phyloP scores from a whole-genome alignment of 2,329 filamentous ascomycete species.

The Colletotrichum kahawae region DNA sequence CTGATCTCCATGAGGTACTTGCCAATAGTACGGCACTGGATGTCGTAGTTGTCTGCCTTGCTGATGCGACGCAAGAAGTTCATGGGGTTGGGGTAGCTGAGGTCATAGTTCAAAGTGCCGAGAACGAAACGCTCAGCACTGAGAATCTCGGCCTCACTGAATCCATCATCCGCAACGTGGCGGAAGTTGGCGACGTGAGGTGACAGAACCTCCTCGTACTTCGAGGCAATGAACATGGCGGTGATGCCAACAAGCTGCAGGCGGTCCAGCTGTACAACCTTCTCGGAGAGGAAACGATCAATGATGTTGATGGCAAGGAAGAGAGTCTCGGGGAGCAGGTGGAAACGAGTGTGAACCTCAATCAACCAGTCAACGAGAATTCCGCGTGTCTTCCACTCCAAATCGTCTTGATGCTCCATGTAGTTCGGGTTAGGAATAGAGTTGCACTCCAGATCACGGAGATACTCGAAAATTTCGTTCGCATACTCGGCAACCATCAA shows the following conservation, averaged over 20 bases:
- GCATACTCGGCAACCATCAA: conserved; percentile 99
- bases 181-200: conserved; percentile 97
- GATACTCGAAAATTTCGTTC: conserved; percentile 95
- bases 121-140: conserved; percentile 97
- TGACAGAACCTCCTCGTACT: conserved; percentile 97
- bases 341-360: conserved; percentile 96
- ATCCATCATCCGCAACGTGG: conserved; percentile 95
- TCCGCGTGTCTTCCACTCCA: conserved; percentile 98
- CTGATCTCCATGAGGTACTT: conserved; percentile 99
- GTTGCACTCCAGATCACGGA: conserved; percentile 83
- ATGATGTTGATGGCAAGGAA: conserved; percentile 98
- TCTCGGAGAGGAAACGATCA: conserved; percentile 93
- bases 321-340: conserved; percentile 91
- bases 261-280: conserved; percentile 94
- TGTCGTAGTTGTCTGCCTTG: conserved; percentile 99
- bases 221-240: conserved; percentile 99
- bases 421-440: conserved; percentile 87
- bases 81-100: conserved; percentile 99
- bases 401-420: conserved; percentile 91
- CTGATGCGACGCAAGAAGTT: conserved; percentile 99
- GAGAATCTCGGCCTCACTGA: conserved; percentile 92
- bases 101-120: conserved; percentile 89
- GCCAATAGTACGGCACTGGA: conserved; percentile 93
- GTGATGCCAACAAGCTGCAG: conserved; percentile 97
- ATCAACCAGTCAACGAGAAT: conserved; percentile 98